A percentile compares a stretch with the other conserved stretches of the same genome.
Conservation (phyloP, 805 yeast species). For the Metschnikowia reukaufii region DNA sequence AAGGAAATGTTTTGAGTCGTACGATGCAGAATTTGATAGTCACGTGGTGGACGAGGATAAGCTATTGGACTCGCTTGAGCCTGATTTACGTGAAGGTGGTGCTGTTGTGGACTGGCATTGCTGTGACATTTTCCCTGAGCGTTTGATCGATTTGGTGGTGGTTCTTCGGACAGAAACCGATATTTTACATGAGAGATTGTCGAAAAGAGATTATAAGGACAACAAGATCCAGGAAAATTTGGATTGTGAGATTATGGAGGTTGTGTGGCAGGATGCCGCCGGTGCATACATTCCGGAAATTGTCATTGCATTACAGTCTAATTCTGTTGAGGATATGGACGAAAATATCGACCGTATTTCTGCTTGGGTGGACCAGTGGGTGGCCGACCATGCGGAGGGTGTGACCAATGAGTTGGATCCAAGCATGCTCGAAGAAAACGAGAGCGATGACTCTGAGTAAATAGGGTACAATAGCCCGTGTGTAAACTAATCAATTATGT, state of each 20-base stretch:
- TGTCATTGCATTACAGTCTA: slow-evolving; percentile 76
- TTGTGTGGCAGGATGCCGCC: slow-evolving; percentile 79
- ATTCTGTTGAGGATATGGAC: slow-evolving; percentile 73
- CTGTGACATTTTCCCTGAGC: slow-evolving; percentile 91
- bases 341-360: slow-evolving; percentile 75
- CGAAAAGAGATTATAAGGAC: slow-evolving; percentile 74
- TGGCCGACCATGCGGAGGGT: slow-evolving; percentile 53
- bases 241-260: slow-evolving; percentile 97
- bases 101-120: slow-evolving; percentile 96
- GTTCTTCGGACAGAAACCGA: slow-evolving; percentile 80
- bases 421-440: slow-evolving; percentile 12
- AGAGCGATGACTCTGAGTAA: slow-evolving; percentile 13
- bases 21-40: slow-evolving; percentile 81
- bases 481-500: background rate
- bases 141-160: slow-evolving; percentile 87
- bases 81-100: slow-evolving; percentile 80
- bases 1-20: slow-evolving; percentile 74
- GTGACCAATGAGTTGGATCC: slow-evolving; percentile 49
- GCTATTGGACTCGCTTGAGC: slow-evolving; percentile 77
- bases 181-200: slow-evolving; percentile 70
- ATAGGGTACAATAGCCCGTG: background rate
- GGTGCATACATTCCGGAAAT: slow-evolving; percentile 78
- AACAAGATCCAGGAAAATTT: slow-evolving; percentile 85
- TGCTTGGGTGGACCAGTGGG: slow-evolving; percentile 79
- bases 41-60: slow-evolving; percentile 92